Base-by-base conservation (phyloP, 768 basidiomycete species). In the Tylopilus balloui region DNA sequence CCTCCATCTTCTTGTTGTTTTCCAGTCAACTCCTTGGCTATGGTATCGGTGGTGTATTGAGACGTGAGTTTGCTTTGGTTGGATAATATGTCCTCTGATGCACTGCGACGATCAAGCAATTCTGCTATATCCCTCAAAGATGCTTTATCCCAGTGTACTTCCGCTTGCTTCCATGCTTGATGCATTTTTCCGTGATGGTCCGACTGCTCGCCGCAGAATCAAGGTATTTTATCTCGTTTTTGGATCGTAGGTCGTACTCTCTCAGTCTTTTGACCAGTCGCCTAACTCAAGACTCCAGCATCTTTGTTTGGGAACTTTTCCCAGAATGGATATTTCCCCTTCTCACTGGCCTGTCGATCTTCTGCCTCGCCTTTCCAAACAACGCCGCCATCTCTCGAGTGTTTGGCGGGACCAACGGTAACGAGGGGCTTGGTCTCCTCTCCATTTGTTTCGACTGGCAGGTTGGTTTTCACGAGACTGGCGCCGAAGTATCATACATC, bases 391-490 rank as follows among this genome's bases (percentile, higher is more conserved):
- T 82, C 48, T 76, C 79, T 0, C 72, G 77, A 23, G 67, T 83
- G 24, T 82, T 84, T 56, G 81, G 81, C 47, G 81, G 81, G 34
- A 78, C 74, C 35, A 75, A 78, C 28, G 81, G 74, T 48, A 81
- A 84, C 46, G 81, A 83, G 61, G 81, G 81, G 11, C 72, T 83
- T 37, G 82, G 80, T 11, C 63, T 78, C 43, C 74, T 84, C 39
- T 73, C 81, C 3, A 60, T 83, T 32, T 81, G 72, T 52, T 65
- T 84, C n/a, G 82, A 84, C 58, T 84, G 83, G 81, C 78, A 80
- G 66, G 65, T 66, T 45, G 1, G 73, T 46, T 29, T 71, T 38
- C 61, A 76, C 47, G 9, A 21, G 36, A 29, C n/a, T 2, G 25
- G 10, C 5, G 1, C 4, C 6, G 1, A n/a, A 7, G 11, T 17